phyloP scores from a whole-genome alignment of 306 rosid species.

The Ammopiptanthus mongolicus region DNA sequence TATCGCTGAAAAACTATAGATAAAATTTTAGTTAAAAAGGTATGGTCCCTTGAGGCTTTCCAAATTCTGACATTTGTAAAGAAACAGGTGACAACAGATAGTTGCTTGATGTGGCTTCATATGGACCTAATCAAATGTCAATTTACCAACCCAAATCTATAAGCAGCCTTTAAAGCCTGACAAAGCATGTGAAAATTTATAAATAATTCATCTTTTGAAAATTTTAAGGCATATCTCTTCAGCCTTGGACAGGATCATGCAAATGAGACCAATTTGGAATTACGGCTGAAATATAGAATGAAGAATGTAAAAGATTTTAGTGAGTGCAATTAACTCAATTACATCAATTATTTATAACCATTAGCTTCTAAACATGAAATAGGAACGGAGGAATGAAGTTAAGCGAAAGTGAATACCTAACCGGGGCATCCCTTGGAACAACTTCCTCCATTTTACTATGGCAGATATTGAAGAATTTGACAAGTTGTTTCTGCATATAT shows the following conservation, averaged over 20 bases:
- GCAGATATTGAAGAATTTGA: conserved; percentile 63
- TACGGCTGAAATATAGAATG: not conserved
- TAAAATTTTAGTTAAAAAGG: not conserved
- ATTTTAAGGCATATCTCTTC: not conserved
- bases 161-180: not conserved
- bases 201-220: not conserved
- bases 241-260: not conserved
- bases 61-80: not conserved
- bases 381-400: not conserved
- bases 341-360: not conserved
- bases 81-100: not conserved
- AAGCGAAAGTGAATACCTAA: conserved; percentile 46
- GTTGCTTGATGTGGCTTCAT: not conserved
- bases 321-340: not conserved
- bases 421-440: conserved; percentile 46
- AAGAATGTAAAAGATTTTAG: not conserved
- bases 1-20: not conserved
- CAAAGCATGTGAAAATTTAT: not conserved
- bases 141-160: not conserved
- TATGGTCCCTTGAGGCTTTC: not conserved
- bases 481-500: conserved; percentile 56
- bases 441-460: conserved; percentile 81
- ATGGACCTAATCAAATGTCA: not conserved
- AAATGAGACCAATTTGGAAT: not conserved
- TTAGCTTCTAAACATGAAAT: not conserved